Base-by-base conservation (phyloP, 148 eudicot genomes). In the Rhododendron williamsianum region DNA sequence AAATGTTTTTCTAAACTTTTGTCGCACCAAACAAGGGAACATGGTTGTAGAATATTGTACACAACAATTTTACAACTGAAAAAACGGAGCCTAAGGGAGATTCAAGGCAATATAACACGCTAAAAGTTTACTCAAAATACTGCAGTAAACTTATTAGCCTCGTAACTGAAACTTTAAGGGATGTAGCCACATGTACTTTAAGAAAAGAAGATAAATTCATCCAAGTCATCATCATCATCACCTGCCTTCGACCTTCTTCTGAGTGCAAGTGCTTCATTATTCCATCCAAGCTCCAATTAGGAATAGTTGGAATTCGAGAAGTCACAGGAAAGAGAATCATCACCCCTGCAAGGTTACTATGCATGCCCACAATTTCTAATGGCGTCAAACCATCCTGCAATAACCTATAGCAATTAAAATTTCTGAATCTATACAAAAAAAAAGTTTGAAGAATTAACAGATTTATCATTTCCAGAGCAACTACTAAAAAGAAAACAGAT, bases 341-440 rank as follows among this genome's bases (percentile, higher is more conserved):
- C 21, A 86, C 65, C 46, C 15, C 80, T 16, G 84, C 85, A 81
- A 30, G 74, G 9, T 77, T 46, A 63, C 72, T 54, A 4, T 38
- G 35, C 58, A 49, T 2, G 13, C 88, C 88, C 0, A 84, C 88
- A 84, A 27, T 30, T 82, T 89, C 90, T 69, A 89, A 73, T 67
- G 90, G 87, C 65, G 87, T 89, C 80, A 58, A 43, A 27, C 87
- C 84, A 27, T n/a, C 9, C 88, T 89, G 87, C 21, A 80, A 85
- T 11, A 33, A 27, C 38, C 35, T 33, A 41, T n/a, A 30, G 6
- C 25, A 52, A 45, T 85, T 73, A 45, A 18, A 84, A 36, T 8
- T 13, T 23, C 23, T 2, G 76, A 56, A 48, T 54, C 6, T 27
- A 9, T 21, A 23, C 41, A 8, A 63, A 82, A 19, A 19, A 45